Conservation (phyloP, 768 basidiomycete species). For the Suillus tomentosus region DNA sequence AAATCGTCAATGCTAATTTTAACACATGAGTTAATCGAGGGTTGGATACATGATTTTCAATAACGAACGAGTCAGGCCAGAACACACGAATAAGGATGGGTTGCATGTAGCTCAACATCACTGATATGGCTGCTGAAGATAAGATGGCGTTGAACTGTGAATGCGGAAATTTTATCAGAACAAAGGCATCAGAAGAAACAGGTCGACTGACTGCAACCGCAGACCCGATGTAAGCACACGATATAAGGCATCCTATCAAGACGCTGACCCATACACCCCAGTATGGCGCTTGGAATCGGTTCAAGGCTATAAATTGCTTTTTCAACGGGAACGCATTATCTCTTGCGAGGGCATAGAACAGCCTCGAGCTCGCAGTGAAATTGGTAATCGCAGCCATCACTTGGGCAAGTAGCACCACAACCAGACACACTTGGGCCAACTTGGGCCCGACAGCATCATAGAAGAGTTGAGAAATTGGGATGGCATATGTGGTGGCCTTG, state of each 20-base stretch:
- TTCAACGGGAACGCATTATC: constrained; percentile 55
- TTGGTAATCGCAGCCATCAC: constrained; percentile 58
- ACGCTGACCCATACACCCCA: constrained; percentile 58
- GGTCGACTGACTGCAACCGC: constrained; percentile 47
- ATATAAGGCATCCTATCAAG: constrained; percentile 52
- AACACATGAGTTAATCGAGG: constrained; percentile 51
- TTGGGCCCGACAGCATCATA: constrained; percentile 51
- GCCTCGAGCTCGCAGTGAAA: constrained; percentile 57
- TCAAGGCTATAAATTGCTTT: constrained; percentile 48
- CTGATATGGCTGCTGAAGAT: constrained; percentile 57
- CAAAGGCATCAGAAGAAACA: not conserved
- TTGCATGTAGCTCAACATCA: constrained; percentile 59
- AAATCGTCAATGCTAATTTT: constrained; percentile 46
- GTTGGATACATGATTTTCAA: constrained; percentile 27
- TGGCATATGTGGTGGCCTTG: constrained; percentile 50
- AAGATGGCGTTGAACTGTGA: constrained; percentile 55
- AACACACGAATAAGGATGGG: constrained; percentile 60
- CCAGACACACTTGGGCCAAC: constrained; percentile 52
- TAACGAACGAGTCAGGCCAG: constrained; percentile 51
- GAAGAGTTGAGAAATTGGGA: constrained; percentile 61
- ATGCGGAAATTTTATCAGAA: not conserved
- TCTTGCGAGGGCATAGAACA: constrained; percentile 59
- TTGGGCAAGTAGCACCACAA: constrained; percentile 52
- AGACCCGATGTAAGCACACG: constrained; percentile 61
- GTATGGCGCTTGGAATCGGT: constrained; percentile 54